These are phyloP conservation scores for Colletotrichum incanum DNA, from an alignment of 2,329 filamentous ascomycete genomes.

Conservation along the genomic window DNA sequence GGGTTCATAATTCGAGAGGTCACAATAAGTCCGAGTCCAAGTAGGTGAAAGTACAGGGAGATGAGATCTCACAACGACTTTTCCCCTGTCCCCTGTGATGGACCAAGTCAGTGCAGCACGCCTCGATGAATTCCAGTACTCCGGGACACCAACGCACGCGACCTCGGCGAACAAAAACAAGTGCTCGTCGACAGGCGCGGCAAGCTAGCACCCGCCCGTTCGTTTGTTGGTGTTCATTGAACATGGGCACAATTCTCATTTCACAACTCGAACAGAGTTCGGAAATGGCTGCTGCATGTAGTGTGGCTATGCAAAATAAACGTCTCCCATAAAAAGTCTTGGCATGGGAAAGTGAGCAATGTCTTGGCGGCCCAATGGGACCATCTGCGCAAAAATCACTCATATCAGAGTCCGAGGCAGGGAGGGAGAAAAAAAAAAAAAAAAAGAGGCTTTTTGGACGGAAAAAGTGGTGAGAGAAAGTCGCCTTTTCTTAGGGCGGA, in stretches of 20 bases:
- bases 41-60: neutral
- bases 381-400: constrained; percentile 35
- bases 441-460: neutral
- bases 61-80: neutral
- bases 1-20: neutral
- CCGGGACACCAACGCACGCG: neutral
- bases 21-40: neutral
- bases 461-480: constrained; percentile 23
- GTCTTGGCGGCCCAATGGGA: constrained; percentile 40
- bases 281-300: neutral
- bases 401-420: neutral
- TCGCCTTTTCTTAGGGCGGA: constrained; percentile 39
- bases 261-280: neutral
- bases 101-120: neutral
- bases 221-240: neutral
- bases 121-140: neutral
- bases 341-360: constrained; percentile 15
- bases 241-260: neutral
- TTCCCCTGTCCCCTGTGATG: neutral
- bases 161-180: neutral
- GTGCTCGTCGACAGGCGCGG: neutral
- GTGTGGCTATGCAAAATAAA: constrained; percentile 25
- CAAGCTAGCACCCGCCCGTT: neutral
- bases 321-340: constrained; percentile 11
- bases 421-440: too few relatives aligned